A percentile compares a stretch with the other conserved stretches of the same genome.
Conservation (phyloP, 306 rosid genomes). For the Canavalia gladiata region DNA sequence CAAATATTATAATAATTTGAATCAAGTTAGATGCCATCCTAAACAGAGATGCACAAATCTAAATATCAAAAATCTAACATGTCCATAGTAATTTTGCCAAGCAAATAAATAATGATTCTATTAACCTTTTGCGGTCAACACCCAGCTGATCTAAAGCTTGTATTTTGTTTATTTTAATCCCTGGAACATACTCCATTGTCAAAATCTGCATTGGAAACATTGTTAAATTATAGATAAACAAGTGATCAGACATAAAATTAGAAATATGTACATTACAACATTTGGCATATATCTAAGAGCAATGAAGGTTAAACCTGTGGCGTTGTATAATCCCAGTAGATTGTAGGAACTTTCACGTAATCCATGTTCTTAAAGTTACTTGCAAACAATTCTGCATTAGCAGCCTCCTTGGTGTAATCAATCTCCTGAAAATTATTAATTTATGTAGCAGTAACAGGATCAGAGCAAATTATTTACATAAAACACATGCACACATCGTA, state of each 20-base stretch:
- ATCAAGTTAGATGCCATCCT: conserved; percentile 23
- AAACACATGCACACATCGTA: conserved; percentile 39
- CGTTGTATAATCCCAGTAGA: conserved; percentile 91
- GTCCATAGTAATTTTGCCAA: conserved; percentile 17
- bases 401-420: conserved; percentile 98
- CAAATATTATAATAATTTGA: conserved; percentile 31
- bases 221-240: conserved; percentile 27
- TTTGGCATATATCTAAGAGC: conserved; percentile 31
- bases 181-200: conserved; percentile 99
- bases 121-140: conserved; percentile 87
- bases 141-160: conserved; percentile 97
- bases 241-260: conserved; percentile 24
- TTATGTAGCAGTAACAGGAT: conserved; percentile 40
- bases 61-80: conserved; percentile 33
- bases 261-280: conserved; percentile 30
- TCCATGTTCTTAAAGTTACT: conserved; percentile 87
- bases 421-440: conserved; percentile 81
- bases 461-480: conserved; percentile 15
- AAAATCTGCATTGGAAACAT: conserved; percentile 69
- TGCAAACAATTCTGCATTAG: conserved; percentile 88
- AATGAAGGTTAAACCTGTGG: conserved; percentile 77
- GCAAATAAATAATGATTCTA: conserved; percentile 40
- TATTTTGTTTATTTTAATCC: conserved; percentile 95
- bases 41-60: conserved; percentile 39
- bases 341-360: conserved; percentile 89